Evolutionary conservation across 345 rosid genomes (phyloP).

Genomic region (Salix suchowensis): DNA sequence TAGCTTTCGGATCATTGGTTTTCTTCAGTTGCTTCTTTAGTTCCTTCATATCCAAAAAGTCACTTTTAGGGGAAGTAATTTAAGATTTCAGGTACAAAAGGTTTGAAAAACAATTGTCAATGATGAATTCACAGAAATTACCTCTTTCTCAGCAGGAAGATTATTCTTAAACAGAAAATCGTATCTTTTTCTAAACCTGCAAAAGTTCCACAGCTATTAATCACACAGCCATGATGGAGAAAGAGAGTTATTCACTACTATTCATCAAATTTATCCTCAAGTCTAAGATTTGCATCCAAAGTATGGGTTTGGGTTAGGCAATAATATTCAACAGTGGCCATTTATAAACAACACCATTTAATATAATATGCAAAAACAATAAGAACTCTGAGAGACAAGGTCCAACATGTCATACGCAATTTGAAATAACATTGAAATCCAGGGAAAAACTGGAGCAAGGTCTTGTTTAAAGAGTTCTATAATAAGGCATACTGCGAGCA

Average conservation of each 20-base stretch:
- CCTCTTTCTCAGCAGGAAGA: slow-evolving; percentile 66
- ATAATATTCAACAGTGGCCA: neutral
- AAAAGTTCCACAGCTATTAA: slow-evolving; percentile 5
- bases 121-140: slow-evolving; percentile 12
- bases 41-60: slow-evolving; percentile 25
- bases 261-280: neutral
- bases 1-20: slow-evolving; percentile 29
- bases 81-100: neutral
- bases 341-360: neutral
- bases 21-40: slow-evolving; percentile 44
- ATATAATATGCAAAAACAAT: neutral
- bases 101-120: neutral
- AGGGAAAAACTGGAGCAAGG: neutral
- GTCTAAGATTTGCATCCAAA: neutral
- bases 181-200: slow-evolving; percentile 73
- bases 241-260: neutral
- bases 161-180: slow-evolving; percentile 58
- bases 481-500: too few relatives aligned
- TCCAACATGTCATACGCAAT: neutral
- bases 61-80: neutral
- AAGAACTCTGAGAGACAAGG: neutral
- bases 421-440: neutral
- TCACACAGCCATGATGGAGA: neutral
- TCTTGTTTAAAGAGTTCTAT: too few relatives aligned
- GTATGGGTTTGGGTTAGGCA: neutral